phyloP scores from a whole-genome alignment of 148 eudicot genomes.

The Rhododendron kiyosumense region DNA sequence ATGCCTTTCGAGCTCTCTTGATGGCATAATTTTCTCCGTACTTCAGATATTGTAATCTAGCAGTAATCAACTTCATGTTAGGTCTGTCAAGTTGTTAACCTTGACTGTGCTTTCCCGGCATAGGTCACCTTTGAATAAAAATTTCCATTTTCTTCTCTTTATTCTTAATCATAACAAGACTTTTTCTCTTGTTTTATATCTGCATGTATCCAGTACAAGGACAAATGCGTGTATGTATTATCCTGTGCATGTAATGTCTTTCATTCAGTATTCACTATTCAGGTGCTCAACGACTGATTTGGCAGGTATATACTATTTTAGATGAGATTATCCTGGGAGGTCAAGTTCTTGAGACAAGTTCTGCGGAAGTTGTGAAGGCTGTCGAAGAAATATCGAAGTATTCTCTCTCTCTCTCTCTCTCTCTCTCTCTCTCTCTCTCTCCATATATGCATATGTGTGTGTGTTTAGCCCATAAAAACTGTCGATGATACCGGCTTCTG shows the following conservation, averaged over 20 bases:
- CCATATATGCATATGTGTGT: not conserved
- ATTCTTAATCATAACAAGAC: not conserved
- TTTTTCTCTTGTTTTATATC: not conserved
- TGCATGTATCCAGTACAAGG: not conserved
- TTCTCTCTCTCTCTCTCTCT: not conserved
- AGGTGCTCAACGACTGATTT: slow-evolving; percentile 3
- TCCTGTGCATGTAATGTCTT: not conserved
- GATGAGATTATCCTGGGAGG: slow-evolving; percentile 93
- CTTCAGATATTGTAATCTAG: not conserved
- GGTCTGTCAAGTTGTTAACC: not conserved
- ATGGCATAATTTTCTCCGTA: not conserved
- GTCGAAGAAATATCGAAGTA: slow-evolving; percentile 76
- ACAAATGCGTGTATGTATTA: not conserved
- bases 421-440: not conserved
- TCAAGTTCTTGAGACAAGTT: slow-evolving; percentile 86
- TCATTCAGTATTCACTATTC: slow-evolving; percentile 4
- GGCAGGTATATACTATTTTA: slow-evolving; percentile 73
- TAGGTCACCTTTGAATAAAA: not conserved
- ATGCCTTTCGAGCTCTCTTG: not conserved
- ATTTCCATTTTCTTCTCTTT: not conserved
- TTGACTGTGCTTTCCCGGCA: not conserved
- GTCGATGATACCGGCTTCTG: not conserved
- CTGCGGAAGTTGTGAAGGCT: slow-evolving; percentile 66
- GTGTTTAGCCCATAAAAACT: not conserved
- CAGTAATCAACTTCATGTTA: not conserved